Evolutionary conservation across 1,284 basidiomycete genomes (phyloP).

Genomic region (Stereum hirsutum): DNA sequence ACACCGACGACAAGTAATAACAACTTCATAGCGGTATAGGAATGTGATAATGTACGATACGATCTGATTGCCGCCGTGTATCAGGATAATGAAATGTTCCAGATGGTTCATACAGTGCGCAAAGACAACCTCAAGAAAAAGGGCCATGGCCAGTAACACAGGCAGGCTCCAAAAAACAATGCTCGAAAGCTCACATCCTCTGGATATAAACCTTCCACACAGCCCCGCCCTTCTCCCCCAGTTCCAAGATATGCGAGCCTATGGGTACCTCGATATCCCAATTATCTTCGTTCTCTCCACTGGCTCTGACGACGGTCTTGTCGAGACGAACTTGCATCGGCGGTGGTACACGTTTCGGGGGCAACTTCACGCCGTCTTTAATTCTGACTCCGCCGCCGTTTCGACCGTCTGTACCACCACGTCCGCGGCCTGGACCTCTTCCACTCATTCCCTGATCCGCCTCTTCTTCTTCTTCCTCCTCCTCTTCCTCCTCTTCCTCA

Average conservation of each 20-base stretch:
- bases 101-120: no score
- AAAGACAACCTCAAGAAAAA: conserved; percentile 5
- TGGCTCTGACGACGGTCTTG: conserved; percentile 22
- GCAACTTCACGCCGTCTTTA: conserved; percentile 21
- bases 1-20: no score
- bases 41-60: no score
- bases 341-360: conserved; percentile 10
- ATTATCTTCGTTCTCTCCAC: conserved; percentile 23
- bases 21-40: no score
- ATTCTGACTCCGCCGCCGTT: conserved; percentile 9
- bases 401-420: neutral
- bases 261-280: conserved; percentile 49
- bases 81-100: no score
- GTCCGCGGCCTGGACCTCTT: conserved; percentile 11
- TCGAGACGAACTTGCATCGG: conserved; percentile 22
- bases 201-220: conserved; percentile 63
- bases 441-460: conserved; percentile 6
- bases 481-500: conserved; percentile 14
- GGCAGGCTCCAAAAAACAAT: conserved; percentile 1
- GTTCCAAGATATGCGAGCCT: conserved; percentile 50
- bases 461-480: no score
- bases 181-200: conserved; percentile 17
- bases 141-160: neutral
- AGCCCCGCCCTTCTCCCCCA: conserved; percentile 60
- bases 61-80: no score